These are phyloP conservation scores for Sphagnum fallax DNA, from an alignment of 228 moss, liverwort and hornwort species.

Conservation along the genomic window DNA sequence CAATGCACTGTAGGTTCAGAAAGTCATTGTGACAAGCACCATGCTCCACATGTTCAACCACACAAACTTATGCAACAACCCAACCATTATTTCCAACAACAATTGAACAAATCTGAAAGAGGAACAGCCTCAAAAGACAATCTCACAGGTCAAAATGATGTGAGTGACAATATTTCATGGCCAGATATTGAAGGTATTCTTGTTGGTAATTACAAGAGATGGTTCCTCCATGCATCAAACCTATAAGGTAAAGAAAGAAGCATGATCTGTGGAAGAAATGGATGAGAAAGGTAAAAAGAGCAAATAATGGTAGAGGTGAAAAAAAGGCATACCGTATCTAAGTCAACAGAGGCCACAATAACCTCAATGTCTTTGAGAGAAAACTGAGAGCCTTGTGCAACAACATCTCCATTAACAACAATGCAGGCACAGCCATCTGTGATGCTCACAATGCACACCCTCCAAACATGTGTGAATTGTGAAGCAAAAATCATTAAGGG, in stretches of 20 bases:
- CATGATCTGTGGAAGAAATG: too few species aligned
- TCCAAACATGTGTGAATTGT: not conserved
- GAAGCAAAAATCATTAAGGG: not conserved
- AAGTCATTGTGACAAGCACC: not conserved
- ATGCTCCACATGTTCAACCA: not conserved
- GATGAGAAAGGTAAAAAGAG: too few species aligned
- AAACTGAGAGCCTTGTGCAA: conserved; percentile 64
- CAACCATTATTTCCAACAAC: not conserved
- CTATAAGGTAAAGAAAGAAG: too few species aligned
- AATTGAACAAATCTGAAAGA: too few species aligned
- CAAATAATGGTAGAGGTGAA: too few species aligned
- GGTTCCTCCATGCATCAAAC: too few species aligned
- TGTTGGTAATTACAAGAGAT: too few species aligned
- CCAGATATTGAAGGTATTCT: too few species aligned
- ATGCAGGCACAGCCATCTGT: conserved; percentile 34
- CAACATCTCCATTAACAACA: conserved; percentile 61
- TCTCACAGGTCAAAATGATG: too few species aligned
- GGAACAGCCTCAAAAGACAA: too few species aligned
- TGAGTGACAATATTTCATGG: too few species aligned
- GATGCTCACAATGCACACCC: not conserved
- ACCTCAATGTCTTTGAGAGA: conserved; percentile 48
- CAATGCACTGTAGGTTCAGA: not conserved
- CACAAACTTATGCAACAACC: not conserved
- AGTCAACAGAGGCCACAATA: conserved; percentile 39
- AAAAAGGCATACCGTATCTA: conserved; percentile 46